Conservation (phyloP, 1,139 yeast genomes). For the Scheffersomyces parashehatae region DNA sequence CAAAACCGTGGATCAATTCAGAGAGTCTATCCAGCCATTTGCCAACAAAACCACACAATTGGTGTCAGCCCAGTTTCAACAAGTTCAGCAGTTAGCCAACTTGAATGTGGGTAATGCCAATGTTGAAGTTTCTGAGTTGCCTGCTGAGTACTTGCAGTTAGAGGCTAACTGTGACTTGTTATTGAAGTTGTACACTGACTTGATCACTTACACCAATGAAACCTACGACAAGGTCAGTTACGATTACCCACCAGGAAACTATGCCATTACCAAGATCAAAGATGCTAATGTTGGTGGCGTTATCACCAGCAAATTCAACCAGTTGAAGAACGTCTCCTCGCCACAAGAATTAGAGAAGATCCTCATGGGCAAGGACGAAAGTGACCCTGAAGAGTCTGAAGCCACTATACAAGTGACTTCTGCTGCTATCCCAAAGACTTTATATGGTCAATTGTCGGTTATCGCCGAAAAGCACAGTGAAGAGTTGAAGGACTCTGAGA, state of each 20-base stretch:
- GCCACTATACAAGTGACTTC: slow-evolving; percentile 35
- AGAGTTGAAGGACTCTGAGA: slow-evolving; percentile 42
- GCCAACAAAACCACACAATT: slow-evolving; percentile 42
- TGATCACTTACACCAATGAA: slow-evolving; percentile 55
- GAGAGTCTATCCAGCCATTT: slow-evolving; percentile 45
- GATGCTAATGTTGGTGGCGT: slow-evolving; percentile 65
- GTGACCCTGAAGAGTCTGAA: slow-evolving; percentile 15
- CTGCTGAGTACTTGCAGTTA: slow-evolving; percentile 66
- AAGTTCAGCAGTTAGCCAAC: slow-evolving; percentile 45
- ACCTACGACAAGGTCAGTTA: slow-evolving; percentile 68
- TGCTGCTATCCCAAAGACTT: slow-evolving; percentile 41
- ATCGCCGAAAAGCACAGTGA: slow-evolving; percentile 37
- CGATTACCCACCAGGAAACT: slow-evolving; percentile 73
- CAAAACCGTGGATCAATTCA: slow-evolving; percentile 41
- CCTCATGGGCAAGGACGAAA: slow-evolving; percentile 33
- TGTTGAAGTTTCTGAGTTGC: slow-evolving; percentile 60
- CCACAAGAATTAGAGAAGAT: slow-evolving; percentile 65
- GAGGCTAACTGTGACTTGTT: slow-evolving; percentile 67
- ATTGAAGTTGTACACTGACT: slow-evolving; percentile 58
- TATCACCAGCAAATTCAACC: slow-evolving; percentile 54
- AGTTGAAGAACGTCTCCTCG: slow-evolving; percentile 58
- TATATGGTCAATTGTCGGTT: slow-evolving; percentile 44
- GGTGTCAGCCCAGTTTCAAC: slow-evolving; percentile 41
- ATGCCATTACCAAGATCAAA: slow-evolving; percentile 43
- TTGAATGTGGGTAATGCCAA: slow-evolving; percentile 20